These are phyloP conservation scores for Phytopythium aichiense DNA, from an alignment of 352 stramenopile species.

Conservation along the genomic window DNA sequence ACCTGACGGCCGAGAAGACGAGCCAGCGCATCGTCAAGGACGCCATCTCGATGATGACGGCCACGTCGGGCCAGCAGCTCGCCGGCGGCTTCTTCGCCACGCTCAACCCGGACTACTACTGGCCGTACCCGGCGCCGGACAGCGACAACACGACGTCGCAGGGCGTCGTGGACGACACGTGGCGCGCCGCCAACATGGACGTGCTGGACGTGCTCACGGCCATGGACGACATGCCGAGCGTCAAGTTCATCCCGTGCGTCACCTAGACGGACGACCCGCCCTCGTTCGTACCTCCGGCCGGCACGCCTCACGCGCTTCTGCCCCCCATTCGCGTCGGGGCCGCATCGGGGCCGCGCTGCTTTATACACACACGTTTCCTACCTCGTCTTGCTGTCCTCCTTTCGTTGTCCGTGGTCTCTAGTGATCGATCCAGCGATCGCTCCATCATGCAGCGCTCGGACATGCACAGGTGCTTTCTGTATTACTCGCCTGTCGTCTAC, in stretches of 20 bases:
- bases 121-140: conserved; percentile 74
- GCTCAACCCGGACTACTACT: conserved; percentile 75
- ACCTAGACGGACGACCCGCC: conserved; percentile 11
- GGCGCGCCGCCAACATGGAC: conserved; percentile 68
- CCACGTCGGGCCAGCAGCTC: conserved; percentile 37
- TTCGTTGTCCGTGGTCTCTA: too few relatives aligned
- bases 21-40: conserved; percentile 66
- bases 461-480: conserved; percentile 1
- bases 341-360: neutral
- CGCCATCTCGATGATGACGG: conserved; percentile 60
- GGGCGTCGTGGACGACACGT: conserved; percentile 71
- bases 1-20: conserved; percentile 56
- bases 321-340: too few relatives aligned
- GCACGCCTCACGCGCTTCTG: too few relatives aligned
- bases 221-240: conserved; percentile 64
- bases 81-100: conserved; percentile 79
- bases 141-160: conserved; percentile 40
- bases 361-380: neutral
- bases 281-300: neutral
- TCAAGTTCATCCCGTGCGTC: conserved; percentile 68
- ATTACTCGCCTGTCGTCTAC: conserved; percentile 12
- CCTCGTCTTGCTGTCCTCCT: neutral
- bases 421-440: neutral
- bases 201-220: conserved; percentile 47
- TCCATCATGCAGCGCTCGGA: too few relatives aligned